Conservation (phyloP, 192 early-diverging fungal genomes). For the Coemansia asiatica region DNA sequence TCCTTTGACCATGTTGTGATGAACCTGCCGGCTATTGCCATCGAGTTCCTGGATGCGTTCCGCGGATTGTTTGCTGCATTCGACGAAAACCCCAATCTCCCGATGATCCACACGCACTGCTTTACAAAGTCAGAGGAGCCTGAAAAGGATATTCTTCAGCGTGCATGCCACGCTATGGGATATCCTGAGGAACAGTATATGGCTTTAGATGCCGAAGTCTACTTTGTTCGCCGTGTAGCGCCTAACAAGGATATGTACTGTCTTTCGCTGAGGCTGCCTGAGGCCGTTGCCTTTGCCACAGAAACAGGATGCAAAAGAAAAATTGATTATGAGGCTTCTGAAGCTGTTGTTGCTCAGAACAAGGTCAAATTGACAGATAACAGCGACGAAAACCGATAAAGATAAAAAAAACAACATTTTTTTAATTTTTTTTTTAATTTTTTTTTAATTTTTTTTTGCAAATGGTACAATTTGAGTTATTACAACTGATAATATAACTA, state of each 20-base stretch:
- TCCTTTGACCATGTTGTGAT: conserved; percentile 96
- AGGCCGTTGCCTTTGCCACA: conserved; percentile 67
- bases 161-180: conserved; percentile 56
- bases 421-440: neutral
- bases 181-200: conserved; percentile 42
- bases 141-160: conserved; percentile 58
- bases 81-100: conserved; percentile 60
- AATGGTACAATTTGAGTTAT: too few relatives aligned
- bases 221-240: conserved; percentile 92
- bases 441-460: neutral
- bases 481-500: neutral
- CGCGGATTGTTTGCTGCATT: conserved; percentile 64
- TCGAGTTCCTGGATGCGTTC: conserved; percentile 97
- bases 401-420: neutral
- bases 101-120: conserved; percentile 92
- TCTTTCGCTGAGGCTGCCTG: conserved; percentile 77
- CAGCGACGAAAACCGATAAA: neutral
- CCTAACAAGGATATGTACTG: conserved; percentile 99
- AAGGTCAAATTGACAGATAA: neutral
- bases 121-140: conserved; percentile 83
- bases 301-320: neutral
- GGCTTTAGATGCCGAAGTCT: conserved; percentile 54
- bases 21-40: conserved; percentile 96
- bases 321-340: neutral
- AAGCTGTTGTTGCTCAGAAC: neutral